Evolutionary conservation across 129 eudicot genomes (phyloP).

Genomic region (Centaurea solstitialis): DNA sequence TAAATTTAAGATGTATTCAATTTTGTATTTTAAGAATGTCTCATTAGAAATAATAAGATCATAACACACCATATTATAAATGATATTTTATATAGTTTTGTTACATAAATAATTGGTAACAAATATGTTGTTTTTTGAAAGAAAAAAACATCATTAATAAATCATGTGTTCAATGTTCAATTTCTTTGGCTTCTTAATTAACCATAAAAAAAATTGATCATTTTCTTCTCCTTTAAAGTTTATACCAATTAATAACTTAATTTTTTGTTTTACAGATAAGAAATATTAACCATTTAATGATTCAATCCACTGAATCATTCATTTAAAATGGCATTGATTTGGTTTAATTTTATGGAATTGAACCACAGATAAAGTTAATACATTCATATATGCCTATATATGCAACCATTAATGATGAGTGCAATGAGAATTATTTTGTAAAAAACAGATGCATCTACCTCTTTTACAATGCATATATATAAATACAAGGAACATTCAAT

Average conservation of each 20-base stretch:
- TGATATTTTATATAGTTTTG: neutral
- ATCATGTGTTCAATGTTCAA: neutral
- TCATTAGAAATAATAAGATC: neutral
- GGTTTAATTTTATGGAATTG: neutral
- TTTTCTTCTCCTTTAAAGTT: neutral
- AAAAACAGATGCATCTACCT: slow-evolving; percentile 38
- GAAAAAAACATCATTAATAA: neutral
- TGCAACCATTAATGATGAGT: slow-evolving; percentile 15
- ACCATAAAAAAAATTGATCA: neutral
- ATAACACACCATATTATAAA: neutral
- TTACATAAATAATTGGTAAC: neutral
- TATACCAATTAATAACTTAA: neutral
- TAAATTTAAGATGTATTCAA: neutral
- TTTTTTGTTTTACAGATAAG: neutral
- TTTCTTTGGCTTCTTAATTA: neutral
- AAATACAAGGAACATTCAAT: slow-evolving; percentile 31
- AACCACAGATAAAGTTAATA: too few species aligned
- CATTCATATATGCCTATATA: too few species aligned
- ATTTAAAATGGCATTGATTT: neutral
- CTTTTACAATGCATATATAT: slow-evolving; percentile 30
- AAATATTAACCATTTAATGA: neutral
- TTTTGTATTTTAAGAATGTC: neutral
- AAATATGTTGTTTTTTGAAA: neutral
- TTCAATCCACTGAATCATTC: neutral
- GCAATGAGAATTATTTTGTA: slow-evolving; percentile 15